Conservation (phyloP, 1,139 yeast genomes). For the Waltiozyma sp. region DNA sequence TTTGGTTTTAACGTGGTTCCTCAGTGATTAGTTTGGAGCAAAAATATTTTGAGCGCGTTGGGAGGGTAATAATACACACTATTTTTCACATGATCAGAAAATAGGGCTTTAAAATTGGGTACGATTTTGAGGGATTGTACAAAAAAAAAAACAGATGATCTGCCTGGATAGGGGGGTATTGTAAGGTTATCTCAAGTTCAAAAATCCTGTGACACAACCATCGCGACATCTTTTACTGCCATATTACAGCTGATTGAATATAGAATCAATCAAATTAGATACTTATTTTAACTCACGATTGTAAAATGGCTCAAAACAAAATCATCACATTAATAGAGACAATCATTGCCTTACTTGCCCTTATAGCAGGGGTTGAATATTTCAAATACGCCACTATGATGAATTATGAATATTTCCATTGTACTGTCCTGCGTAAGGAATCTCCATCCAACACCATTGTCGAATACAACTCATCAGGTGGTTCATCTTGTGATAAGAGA, state of each 20-base stretch:
- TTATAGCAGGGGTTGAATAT: slow-evolving; percentile 29
- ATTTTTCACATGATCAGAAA: too few species aligned
- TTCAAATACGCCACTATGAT: slow-evolving; percentile 27
- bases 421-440: slow-evolving; percentile 23
- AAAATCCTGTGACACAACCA: too few species aligned
- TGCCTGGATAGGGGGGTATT: too few species aligned
- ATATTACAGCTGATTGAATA: too few species aligned
- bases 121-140: background rate
- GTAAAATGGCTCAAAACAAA: background rate
- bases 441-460: slow-evolving; percentile 18
- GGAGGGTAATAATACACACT: too few species aligned
- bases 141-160: background rate
- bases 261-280: too few species aligned
- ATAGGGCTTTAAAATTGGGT: background rate
- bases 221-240: too few species aligned
- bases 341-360: slow-evolving; percentile 3
- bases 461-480: slow-evolving; percentile 26
- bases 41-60: background rate
- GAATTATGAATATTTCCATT: slow-evolving; percentile 32
- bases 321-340: background rate
- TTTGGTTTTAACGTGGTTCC: too few species aligned
- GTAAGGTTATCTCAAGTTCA: too few species aligned
- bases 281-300: background rate
- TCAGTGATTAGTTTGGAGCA: too few species aligned
- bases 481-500: slow-evolving; percentile 30